phyloP scores from a whole-genome alignment of 331 rosid species.

The Malus hybrid region DNA sequence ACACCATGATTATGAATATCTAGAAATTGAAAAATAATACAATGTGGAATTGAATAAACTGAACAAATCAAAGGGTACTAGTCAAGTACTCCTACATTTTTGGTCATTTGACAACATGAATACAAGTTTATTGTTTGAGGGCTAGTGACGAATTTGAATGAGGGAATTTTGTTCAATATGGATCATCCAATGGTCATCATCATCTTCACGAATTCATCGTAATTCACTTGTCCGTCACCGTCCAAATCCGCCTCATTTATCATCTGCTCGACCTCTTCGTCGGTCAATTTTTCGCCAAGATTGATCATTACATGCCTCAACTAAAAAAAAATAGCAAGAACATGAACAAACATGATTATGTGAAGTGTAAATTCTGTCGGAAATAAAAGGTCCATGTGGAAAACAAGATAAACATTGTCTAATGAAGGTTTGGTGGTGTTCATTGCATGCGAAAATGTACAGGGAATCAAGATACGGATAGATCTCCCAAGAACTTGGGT shows the following conservation, averaged over 20 bases:
- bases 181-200: conserved; percentile 69
- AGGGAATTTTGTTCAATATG: neutral
- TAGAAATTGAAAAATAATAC: conserved; percentile 16
- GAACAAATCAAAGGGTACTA: conserved; percentile 30
- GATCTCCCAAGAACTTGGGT: conserved; percentile 13
- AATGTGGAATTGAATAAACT: conserved; percentile 17
- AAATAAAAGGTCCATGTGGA: conserved; percentile 9
- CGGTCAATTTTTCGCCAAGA: conserved; percentile 80
- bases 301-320: conserved; percentile 94
- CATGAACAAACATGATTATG: neutral
- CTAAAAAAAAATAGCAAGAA: conserved; percentile 18
- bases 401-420: conserved; percentile 10
- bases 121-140: neutral
- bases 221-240: conserved; percentile 94
- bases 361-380: conserved; percentile 24
- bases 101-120: conserved; percentile 27
- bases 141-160: conserved; percentile 16
- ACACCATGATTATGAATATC: conserved; percentile 5
- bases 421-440: conserved; percentile 18
- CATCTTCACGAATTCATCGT: conserved; percentile 87
- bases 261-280: conserved; percentile 95
- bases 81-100: conserved; percentile 22
- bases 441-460: conserved; percentile 39
- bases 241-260: conserved; percentile 91
- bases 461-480: conserved; percentile 24